Percentiles rank a stretch among this genome's conserved stretches.
Conservation (phyloP, 805 yeast genomes). For the Pichia membranifaciens region DNA sequence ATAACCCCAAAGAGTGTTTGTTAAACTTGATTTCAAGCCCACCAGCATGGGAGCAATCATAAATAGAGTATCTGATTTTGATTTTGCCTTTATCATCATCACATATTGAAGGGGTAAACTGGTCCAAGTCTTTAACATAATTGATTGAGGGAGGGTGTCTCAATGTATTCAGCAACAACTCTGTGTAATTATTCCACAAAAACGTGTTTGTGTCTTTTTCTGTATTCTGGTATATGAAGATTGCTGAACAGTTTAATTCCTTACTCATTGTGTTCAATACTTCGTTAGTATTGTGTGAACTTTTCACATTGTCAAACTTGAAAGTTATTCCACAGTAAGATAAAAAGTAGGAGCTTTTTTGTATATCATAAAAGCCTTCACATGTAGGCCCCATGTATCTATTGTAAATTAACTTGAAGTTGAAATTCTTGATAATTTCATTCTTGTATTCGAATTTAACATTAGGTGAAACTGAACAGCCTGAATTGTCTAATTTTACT, state of each 20-base stretch:
- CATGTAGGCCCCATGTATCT: slow-evolving; percentile 58
- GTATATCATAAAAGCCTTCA: slow-evolving; percentile 39
- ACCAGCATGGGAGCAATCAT: slow-evolving; percentile 1
- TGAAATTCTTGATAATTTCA: slow-evolving; percentile 20
- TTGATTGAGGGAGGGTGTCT: neutral
- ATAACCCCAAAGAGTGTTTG: slow-evolving; percentile 11
- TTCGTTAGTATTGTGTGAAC: slow-evolving; percentile 18
- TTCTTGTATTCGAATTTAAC: slow-evolving; percentile 18
- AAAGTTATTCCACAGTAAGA: slow-evolving; percentile 55
- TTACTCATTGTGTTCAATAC: slow-evolving; percentile 22
- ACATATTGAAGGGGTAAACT: neutral
- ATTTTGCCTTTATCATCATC: neutral
- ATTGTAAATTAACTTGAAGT: slow-evolving; percentile 44
- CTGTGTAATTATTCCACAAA: neutral
- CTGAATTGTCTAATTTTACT: slow-evolving; percentile 15
- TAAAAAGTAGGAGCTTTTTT: slow-evolving; percentile 33
- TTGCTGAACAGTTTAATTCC: slow-evolving; percentile 34
- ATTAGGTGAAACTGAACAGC: neutral
- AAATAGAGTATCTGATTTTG: neutral
- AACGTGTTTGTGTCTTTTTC: slow-evolving; percentile 16
- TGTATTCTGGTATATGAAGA: slow-evolving; percentile 37
- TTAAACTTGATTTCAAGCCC: slow-evolving; percentile 6
- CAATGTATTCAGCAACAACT: neutral
- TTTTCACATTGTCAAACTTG: slow-evolving; percentile 32
- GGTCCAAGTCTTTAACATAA: neutral